phyloP scores from a whole-genome alignment of 2,329 filamentous ascomycete genomes.

The Drechslerella dactyloides region DNA sequence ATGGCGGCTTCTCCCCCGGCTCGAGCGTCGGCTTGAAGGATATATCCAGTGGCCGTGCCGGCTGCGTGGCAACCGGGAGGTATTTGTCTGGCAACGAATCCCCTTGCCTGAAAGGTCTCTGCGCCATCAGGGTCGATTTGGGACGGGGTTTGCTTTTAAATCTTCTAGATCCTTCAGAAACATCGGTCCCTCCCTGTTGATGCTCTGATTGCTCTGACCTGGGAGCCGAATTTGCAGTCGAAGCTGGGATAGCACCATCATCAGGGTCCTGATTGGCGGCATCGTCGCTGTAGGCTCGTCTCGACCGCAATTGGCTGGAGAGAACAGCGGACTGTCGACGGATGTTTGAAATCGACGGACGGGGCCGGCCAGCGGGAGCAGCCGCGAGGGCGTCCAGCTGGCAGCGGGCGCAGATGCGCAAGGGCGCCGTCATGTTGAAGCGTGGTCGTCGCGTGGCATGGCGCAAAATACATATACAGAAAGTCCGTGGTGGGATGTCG shows the following conservation, averaged over 20 bases:
- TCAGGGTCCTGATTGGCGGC: background rate
- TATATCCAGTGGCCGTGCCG: background rate
- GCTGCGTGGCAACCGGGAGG: no score
- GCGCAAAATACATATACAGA: background rate
- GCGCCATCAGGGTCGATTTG: no score
- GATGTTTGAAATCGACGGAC: conserved; percentile 6
- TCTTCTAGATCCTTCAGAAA: background rate
- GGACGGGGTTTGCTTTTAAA: no score
- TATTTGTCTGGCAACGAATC: no score
- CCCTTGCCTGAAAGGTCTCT: no score
- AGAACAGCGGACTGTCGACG: conserved; percentile 5
- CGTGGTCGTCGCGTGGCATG: conserved; percentile 15
- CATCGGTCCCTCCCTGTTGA: background rate
- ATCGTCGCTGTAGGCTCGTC: conserved; percentile 31
- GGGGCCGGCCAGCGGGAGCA: background rate
- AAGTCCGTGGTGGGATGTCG: conserved; percentile 39
- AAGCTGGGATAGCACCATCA: no score
- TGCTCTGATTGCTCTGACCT: background rate
- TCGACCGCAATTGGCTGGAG: conserved; percentile 22
- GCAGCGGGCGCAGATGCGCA: conserved; percentile 30
- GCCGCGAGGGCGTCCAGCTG: conserved; percentile 21
- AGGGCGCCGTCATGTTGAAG: conserved; percentile 25
- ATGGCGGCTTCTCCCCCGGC: background rate
- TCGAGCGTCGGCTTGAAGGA: background rate
- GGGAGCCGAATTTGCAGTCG: background rate